Base-by-base conservation (phyloP, 768 basidiomycete genomes). In the Tricholomella constricta region DNA sequence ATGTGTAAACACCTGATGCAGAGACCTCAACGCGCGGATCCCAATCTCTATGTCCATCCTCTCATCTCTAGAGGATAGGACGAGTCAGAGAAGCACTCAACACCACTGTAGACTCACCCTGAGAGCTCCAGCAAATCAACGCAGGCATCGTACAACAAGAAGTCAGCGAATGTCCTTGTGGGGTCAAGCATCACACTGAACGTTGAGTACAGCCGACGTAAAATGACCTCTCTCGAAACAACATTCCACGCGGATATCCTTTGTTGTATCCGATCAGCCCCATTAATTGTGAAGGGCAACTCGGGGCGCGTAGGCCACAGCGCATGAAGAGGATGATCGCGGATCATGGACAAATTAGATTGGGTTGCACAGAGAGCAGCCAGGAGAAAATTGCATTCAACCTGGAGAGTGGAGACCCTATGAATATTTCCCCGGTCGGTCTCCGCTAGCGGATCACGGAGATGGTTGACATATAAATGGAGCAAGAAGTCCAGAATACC, bases 401-500 rank as follows among this genome's bases (percentile, higher is more conserved):
- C 38, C n/a, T 36, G 46, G 34, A 54, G 47, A 6, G 17, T 25
- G 4, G 49, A 51, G 25, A 37, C 51, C 9, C 48, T 47, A 31
- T 46, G 40, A 26, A 57, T 48, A 15, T n/a, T 19, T 29, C 26
- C 52, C 10, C 17, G 31, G 11, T 57, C 52, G n/a, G 22, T 50
- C 19, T 35, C 29, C 38, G 52, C 56, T 20, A 53, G 32, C 4
- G 47, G 43, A 29, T 56, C 54, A 14, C 25, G 43, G 25, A 53
- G 56, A 37, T 53, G 45, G 15, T 51, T 43, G 20, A 27, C 51
- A 51, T 52, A 59, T 22, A 41, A 10, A 19, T 49, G 31, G 1
- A 59, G 54, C 34, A 58, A 34, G 40, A 55, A 54, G 40, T 55
- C 38, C 19, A 59, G 11, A 20, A 52, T 43, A 19, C 35, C 46